These are phyloP conservation scores for Cryphonectria naterciae DNA, from an alignment of 2,329 filamentous ascomycete species.

Conservation along the genomic window DNA sequence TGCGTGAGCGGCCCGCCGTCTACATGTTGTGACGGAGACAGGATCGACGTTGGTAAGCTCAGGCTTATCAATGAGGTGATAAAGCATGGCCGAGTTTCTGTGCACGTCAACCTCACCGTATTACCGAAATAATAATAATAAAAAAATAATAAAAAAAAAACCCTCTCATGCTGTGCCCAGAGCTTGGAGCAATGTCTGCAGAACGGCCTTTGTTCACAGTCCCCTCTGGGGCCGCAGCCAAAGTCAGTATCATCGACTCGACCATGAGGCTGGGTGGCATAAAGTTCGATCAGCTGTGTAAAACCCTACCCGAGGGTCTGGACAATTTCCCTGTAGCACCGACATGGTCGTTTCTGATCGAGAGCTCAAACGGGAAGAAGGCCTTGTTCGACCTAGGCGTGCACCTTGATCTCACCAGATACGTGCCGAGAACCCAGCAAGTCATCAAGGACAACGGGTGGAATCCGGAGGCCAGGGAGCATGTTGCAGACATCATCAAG, in stretches of 20 bases:
- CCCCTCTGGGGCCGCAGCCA: conserved; percentile 16
- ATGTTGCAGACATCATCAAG: conserved; percentile 27
- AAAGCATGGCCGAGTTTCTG: background rate
- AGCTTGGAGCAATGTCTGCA: conserved; percentile 5
- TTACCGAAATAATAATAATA: background rate
- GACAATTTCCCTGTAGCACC: conserved; percentile 1
- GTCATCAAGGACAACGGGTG: conserved; percentile 12
- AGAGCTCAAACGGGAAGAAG: conserved; percentile 18
- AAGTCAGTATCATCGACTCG: conserved; percentile 26
- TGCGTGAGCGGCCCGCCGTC: background rate
- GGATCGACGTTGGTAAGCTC: background rate
- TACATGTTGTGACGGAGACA: background rate
- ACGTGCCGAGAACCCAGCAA: conserved; percentile 12
- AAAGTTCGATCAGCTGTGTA: background rate
- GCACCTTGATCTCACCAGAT: conserved; percentile 17
- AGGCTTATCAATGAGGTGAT: background rate
- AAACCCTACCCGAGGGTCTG: conserved; percentile 11
- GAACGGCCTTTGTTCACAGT: conserved; percentile 13
- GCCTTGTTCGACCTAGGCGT: conserved; percentile 20
- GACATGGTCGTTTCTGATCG: conserved; percentile 20
- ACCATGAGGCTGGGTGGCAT: conserved; percentile 8
- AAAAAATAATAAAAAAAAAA: background rate
- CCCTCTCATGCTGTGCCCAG: background rate
- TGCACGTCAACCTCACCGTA: background rate
- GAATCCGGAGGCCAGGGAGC: conserved; percentile 7